phyloP scores from a whole-genome alignment of 768 basidiomycete species.

The Grammothele lineata region DNA sequence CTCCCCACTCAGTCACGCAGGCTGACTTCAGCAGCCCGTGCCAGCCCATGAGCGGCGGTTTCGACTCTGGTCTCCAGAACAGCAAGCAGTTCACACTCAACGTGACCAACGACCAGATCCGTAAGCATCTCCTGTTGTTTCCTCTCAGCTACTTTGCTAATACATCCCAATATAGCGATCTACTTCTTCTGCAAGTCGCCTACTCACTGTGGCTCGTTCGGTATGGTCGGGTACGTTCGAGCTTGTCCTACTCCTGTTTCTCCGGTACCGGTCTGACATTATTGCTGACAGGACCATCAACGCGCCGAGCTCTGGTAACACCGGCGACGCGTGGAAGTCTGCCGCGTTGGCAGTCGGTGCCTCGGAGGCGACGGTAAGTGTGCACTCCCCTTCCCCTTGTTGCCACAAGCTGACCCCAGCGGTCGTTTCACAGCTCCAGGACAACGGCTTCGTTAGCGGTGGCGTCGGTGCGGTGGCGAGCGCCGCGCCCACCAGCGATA shows the following conservation, averaged over 20 bases:
- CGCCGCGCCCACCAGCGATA: constrained; percentile 22
- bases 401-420: no score
- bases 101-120: constrained; percentile 42
- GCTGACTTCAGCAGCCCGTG: constrained; percentile 25
- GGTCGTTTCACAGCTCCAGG: no score
- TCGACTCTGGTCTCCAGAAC: constrained; percentile 49
- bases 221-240: constrained; percentile 41
- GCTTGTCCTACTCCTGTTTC: neutral
- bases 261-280: no score
- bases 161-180: constrained; percentile 40
- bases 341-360: constrained; percentile 36
- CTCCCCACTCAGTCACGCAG: constrained; percentile 30
- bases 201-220: constrained; percentile 46
- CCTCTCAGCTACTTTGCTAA: no score
- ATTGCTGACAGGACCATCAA: constrained; percentile 35
- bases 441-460: constrained; percentile 37
- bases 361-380: constrained; percentile 34
- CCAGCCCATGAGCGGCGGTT: constrained; percentile 37
- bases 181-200: constrained; percentile 53
- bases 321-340: constrained; percentile 36
- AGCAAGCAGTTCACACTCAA: constrained; percentile 41
- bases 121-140: constrained; percentile 27
- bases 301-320: constrained; percentile 42
- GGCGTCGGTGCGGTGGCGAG: constrained; percentile 38
- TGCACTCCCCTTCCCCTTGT: no score